Evolutionary conservation across 352 stramenopile species (phyloP).

Genomic region (Pythium sukuiense): DNA sequence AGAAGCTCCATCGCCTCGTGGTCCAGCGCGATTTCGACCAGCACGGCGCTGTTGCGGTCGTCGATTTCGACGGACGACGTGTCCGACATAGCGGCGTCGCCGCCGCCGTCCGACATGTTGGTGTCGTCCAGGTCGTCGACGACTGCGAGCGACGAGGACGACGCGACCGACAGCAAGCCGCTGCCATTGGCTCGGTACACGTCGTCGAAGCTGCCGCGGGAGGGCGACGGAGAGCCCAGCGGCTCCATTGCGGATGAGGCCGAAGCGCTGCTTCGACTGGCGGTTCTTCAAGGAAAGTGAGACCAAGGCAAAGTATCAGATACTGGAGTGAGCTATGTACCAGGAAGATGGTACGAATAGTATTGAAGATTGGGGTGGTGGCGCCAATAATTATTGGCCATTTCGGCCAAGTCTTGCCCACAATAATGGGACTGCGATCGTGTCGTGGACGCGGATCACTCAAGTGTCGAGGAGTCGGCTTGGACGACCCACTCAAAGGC

Average conservation of each 20-base stretch:
- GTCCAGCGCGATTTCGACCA: conserved; percentile 9
- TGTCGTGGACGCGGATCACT: background rate
- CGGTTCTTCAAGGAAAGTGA: conserved; percentile 2
- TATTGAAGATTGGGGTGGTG: background rate
- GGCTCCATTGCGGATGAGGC: conserved; percentile 8
- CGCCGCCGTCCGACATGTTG: conserved; percentile 19
- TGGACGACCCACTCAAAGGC: no score
- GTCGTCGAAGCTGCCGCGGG: conserved; percentile 25
- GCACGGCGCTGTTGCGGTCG: conserved; percentile 10
- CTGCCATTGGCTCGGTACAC: conserved; percentile 23
- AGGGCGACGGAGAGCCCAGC: conserved; percentile 1
- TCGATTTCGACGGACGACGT: conserved; percentile 32
- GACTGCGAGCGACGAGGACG: conserved; percentile 12
- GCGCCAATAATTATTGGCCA: background rate
- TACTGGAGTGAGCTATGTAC: background rate
- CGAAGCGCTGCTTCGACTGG: background rate
- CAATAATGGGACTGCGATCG: background rate
- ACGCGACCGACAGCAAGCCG: conserved; percentile 17
- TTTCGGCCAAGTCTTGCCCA: background rate
- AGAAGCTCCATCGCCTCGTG: conserved; percentile 20
- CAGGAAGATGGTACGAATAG: background rate
- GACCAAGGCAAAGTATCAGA: conserved; percentile 4
- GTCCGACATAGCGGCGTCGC: conserved; percentile 30
- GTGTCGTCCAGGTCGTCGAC: conserved; percentile 18
- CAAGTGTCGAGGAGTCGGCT: no score